A percentile compares a stretch with the other conserved stretches of the same genome.
Evolutionary conservation across 2,329 filamentous ascomycete species (phyloP).

Genomic region (Paraconiothyrium brasiliense): DNA sequence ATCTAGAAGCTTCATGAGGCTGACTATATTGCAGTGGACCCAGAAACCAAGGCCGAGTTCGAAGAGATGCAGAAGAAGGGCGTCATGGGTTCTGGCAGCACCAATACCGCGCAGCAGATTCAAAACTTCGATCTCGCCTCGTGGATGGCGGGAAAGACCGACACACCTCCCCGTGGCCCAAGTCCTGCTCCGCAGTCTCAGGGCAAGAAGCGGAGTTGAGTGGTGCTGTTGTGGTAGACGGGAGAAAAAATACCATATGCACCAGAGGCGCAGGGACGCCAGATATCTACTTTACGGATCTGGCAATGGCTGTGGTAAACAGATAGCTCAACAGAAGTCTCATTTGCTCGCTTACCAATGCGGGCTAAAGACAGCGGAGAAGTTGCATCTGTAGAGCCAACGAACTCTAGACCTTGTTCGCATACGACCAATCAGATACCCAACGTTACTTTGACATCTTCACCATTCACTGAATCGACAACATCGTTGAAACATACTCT

Average conservation of each 20-base stretch:
- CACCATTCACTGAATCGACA: neutral
- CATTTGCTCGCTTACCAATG: neutral
- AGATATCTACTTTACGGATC: neutral
- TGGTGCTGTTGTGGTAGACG: neutral
- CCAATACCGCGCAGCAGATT: constrained; percentile 59
- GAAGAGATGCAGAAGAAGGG: constrained; percentile 86
- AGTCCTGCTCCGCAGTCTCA: constrained; percentile 37
- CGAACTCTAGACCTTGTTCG: neutral
- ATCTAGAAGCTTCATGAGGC: neutral
- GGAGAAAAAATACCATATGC: neutral
- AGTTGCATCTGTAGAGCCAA: neutral
- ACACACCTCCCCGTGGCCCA: constrained; percentile 35
- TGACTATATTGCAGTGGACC: constrained; percentile 77
- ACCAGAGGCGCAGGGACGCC: neutral
- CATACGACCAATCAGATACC: neutral
- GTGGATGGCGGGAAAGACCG: constrained; percentile 70
- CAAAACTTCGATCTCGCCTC: constrained; percentile 74
- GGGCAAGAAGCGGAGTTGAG: constrained; percentile 25
- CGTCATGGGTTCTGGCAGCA: constrained; percentile 60
- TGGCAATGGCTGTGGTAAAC: neutral
- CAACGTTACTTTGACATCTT: neutral
- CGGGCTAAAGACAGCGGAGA: neutral
- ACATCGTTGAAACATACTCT: too few species aligned
- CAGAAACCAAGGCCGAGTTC: constrained; percentile 92
- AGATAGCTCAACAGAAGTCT: neutral